A percentile compares a stretch with the other conserved stretches of the same genome.
phyloP scores from a whole-genome alignment of 805 yeast genomes.

The Torulaspora gathmanii region DNA sequence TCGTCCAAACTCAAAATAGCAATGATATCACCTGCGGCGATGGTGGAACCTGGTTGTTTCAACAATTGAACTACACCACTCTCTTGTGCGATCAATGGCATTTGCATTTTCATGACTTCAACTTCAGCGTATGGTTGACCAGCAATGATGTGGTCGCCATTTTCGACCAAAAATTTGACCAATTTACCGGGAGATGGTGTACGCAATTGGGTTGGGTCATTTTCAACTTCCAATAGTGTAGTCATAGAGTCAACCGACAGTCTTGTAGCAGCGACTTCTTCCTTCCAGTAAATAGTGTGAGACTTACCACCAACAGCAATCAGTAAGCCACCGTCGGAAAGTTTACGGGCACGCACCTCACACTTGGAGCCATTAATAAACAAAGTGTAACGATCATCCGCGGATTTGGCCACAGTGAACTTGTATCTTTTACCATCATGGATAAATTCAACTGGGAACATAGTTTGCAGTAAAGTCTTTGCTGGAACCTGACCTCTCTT shows the following conservation, averaged over 20 bases:
- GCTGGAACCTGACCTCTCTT: slow-evolving; percentile 95
- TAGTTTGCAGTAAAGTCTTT: slow-evolving; percentile 72
- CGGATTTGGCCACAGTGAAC: slow-evolving; percentile 92
- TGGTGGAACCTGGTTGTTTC: slow-evolving; percentile 98
- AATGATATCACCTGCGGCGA: slow-evolving; percentile 92
- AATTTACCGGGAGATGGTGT: slow-evolving; percentile 99
- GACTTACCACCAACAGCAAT: slow-evolving; percentile 87
- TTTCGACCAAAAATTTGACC: slow-evolving; percentile 87
- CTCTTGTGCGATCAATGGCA: slow-evolving; percentile 93
- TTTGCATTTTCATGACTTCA: slow-evolving; percentile 99
- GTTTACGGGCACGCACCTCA: slow-evolving; percentile 79
- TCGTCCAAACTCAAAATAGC: slow-evolving; percentile 94
- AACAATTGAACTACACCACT: slow-evolving; percentile 87
- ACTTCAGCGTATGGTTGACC: slow-evolving; percentile 98
- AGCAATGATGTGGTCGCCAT: slow-evolving; percentile 85
- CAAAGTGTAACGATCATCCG: slow-evolving; percentile 76
- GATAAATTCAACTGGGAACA: slow-evolving; percentile 90
- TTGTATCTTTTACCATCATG: slow-evolving; percentile 91
- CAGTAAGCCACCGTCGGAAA: slow-evolving; percentile 92
- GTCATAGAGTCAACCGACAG: slow-evolving; percentile 93
- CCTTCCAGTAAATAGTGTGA: slow-evolving; percentile 95
- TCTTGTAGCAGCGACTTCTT: slow-evolving; percentile 93
- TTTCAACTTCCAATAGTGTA: slow-evolving; percentile 88
- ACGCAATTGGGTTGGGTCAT: slow-evolving; percentile 97
- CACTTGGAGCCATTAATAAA: slow-evolving; percentile 91